phyloP scores from a whole-genome alignment of 2,329 filamentous ascomycete genomes.

The Penicillium italicum region DNA sequence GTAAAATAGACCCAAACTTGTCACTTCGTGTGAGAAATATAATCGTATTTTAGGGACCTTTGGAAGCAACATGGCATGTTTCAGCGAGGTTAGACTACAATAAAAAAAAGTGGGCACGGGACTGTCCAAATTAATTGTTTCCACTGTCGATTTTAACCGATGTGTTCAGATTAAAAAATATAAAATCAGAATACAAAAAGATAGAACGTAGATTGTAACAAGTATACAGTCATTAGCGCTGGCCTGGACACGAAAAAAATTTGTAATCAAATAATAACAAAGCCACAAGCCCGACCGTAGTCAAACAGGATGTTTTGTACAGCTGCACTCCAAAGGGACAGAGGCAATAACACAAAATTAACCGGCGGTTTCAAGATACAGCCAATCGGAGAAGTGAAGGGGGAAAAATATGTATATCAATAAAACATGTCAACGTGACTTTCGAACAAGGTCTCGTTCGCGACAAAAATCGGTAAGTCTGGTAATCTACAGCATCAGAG shows the following conservation, averaged over 20 bases:
- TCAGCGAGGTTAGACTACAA: neutral
- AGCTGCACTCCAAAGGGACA: neutral
- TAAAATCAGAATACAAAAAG: neutral
- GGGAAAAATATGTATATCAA: neutral
- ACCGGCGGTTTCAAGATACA: conserved; percentile 3
- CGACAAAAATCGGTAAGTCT: neutral
- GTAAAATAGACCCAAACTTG: neutral
- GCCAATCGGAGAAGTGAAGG: neutral
- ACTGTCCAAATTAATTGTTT: neutral
- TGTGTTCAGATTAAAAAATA: neutral
- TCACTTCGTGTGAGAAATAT: neutral
- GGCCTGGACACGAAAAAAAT: neutral
- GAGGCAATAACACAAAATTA: neutral
- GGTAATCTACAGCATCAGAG: conserved; percentile 33
- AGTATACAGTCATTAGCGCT: neutral
- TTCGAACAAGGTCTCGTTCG: neutral
- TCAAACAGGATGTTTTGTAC: neutral
- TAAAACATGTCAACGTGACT: conserved; percentile 1
- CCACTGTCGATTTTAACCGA: neutral
- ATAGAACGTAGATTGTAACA: neutral
- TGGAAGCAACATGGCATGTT: no score
- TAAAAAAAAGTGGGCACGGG: neutral
- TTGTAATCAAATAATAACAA: neutral
- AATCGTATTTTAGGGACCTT: neutral
- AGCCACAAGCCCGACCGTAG: neutral